These are phyloP conservation scores for Rhododendron vialii DNA, from an alignment of 148 eudicot species.

Conservation along the genomic window DNA sequence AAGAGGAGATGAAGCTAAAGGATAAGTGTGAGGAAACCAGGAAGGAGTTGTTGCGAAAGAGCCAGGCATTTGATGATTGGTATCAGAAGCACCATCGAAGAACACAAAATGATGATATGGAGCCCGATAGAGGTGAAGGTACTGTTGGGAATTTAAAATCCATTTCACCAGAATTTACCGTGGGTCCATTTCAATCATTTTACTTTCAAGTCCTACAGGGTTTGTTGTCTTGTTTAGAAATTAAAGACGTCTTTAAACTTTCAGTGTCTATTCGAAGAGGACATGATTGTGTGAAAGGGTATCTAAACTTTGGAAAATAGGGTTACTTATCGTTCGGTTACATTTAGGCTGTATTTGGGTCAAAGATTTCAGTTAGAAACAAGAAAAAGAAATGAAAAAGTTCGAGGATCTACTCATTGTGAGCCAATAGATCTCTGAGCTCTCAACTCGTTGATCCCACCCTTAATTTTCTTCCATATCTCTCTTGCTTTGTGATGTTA, in stretches of 20 bases:
- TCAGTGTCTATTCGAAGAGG: not conserved
- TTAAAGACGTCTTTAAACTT: not conserved
- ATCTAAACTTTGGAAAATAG: not conserved
- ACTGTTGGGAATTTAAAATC: not conserved
- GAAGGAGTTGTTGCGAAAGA: constrained; percentile 61
- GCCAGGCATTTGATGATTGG: constrained; percentile 79
- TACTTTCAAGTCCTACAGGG: not conserved
- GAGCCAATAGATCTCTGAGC: not conserved
- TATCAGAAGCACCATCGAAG: constrained; percentile 55
- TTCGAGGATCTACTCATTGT: not conserved
- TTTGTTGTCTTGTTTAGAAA: not conserved
- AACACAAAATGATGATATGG: constrained; percentile 43
- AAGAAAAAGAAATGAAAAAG: not conserved
- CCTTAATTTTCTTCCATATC: not conserved
- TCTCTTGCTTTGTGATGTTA: not conserved
- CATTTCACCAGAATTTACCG: not conserved
- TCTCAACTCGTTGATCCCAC: not conserved
- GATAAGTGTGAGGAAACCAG: constrained; percentile 72
- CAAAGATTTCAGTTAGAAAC: not conserved
- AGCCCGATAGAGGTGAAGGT: constrained; percentile 32
- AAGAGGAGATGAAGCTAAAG: constrained; percentile 78
- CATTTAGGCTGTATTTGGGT: not conserved
- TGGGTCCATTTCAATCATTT: not conserved
- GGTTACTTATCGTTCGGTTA: not conserved
- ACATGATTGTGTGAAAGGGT: not conserved